A percentile compares a stretch with the other conserved stretches of the same genome.
Evolutionary conservation across 345 rosid species (phyloP).

Genomic region (Raphanus raphanistrum): DNA sequence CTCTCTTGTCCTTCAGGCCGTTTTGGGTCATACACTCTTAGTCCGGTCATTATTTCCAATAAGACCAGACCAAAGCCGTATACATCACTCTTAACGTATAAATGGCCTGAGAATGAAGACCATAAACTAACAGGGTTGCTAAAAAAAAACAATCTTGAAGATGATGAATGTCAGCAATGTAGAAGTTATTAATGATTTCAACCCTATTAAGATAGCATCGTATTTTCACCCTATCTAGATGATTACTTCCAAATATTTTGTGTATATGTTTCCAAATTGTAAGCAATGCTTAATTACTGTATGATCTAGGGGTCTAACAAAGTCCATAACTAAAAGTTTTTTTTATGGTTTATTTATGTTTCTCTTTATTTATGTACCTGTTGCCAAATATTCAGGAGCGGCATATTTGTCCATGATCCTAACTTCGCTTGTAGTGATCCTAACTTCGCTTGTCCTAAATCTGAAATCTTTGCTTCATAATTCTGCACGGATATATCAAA

Average conservation of each 20-base stretch:
- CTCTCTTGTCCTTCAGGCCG: constrained; percentile 48
- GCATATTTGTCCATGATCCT: constrained; percentile 56
- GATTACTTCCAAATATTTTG: not conserved
- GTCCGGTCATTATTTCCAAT: constrained; percentile 70
- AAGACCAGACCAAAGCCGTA: constrained; percentile 75
- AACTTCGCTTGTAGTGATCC: constrained; percentile 62
- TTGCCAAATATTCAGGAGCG: constrained; percentile 70
- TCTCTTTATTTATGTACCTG: constrained; percentile 41
- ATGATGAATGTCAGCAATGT: not conserved
- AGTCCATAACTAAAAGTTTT: not conserved
- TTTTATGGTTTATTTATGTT: not conserved
- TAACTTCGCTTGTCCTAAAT: constrained; percentile 66
- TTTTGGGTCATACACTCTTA: constrained; percentile 45
- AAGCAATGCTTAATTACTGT: not conserved
- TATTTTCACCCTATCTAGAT: not conserved
- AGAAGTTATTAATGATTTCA: not conserved
- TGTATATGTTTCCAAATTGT: not conserved
- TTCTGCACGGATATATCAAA: constrained; percentile 36
- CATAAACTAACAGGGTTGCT: not conserved
- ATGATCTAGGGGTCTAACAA: no score
- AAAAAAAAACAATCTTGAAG: not conserved
- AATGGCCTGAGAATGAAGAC: constrained; percentile 52
- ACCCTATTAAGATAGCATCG: not conserved
- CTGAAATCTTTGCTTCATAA: constrained; percentile 62
- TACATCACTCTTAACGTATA: constrained; percentile 74